Conservation (phyloP, 768 basidiomycete genomes). For the Zangia roseola region DNA sequence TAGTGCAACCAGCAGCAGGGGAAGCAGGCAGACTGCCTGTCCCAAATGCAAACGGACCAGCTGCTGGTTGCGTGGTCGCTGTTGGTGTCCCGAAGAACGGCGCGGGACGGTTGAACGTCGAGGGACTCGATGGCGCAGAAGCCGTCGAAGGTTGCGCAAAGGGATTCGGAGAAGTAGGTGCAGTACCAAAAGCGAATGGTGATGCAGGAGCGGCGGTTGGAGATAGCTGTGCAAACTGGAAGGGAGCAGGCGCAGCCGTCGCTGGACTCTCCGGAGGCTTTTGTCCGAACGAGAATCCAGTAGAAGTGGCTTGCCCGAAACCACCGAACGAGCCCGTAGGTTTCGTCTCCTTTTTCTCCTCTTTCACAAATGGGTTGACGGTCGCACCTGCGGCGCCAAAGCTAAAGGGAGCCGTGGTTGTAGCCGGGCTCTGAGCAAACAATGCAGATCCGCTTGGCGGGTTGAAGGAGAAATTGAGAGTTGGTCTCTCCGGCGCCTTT, state of each 20-base stretch:
- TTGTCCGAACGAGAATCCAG: constrained; percentile 50
- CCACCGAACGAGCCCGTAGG: constrained; percentile 41
- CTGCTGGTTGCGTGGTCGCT: constrained; percentile 33
- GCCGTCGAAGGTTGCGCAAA: constrained; percentile 43
- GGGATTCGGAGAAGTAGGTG: constrained; percentile 34
- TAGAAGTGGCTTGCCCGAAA: constrained; percentile 45
- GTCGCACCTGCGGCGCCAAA: constrained; percentile 31
- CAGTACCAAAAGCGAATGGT: constrained; percentile 46
- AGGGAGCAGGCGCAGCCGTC: constrained; percentile 40
- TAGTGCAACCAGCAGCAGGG: constrained; percentile 44
- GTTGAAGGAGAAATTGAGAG: constrained; percentile 50
- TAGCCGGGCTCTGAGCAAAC: constrained; percentile 35
- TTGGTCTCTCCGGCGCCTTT: constrained; percentile 40
- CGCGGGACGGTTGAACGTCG: constrained; percentile 48
- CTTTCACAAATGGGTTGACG: constrained; percentile 50
- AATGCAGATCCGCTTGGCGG: constrained; percentile 35
- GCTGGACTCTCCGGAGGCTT: constrained; percentile 38
- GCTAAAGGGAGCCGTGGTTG: constrained; percentile 32
- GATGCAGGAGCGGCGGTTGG: constrained; percentile 36
- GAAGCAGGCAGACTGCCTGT: constrained; percentile 55
- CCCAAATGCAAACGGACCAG: constrained; percentile 49
- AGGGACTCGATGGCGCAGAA: constrained; percentile 59
- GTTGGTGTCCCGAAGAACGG: constrained; percentile 49
- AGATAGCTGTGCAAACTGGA: constrained; percentile 48
- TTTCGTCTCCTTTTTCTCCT: constrained; percentile 45